Evolutionary conservation across 1,139 yeast species (phyloP).

Genomic region (Kurtzmaniella quercitrusa): DNA sequence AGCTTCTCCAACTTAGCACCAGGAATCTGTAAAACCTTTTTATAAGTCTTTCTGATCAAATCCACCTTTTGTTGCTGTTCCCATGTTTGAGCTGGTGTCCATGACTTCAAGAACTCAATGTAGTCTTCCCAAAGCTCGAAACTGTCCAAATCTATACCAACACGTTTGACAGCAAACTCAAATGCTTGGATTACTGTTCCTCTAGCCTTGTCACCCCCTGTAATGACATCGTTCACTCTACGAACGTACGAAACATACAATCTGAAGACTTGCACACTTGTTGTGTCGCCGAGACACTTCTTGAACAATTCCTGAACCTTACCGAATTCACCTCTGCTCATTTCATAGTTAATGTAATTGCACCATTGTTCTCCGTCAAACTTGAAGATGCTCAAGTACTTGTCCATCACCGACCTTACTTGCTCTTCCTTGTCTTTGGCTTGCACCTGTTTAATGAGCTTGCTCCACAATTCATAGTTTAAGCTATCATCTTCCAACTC

Average conservation of each 20-base stretch:
- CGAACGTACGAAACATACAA: conserved; percentile 76
- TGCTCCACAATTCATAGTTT: conserved; percentile 56
- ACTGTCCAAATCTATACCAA: conserved; percentile 74
- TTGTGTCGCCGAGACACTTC: conserved; percentile 55
- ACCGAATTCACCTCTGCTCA: conserved; percentile 64
- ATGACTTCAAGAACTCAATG: conserved; percentile 68
- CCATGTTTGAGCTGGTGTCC: conserved; percentile 81
- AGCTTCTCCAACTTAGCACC: conserved; percentile 67
- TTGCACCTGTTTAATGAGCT: conserved; percentile 51
- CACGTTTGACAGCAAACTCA: conserved; percentile 74
- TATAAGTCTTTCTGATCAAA: conserved; percentile 69
- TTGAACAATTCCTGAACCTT: conserved; percentile 64
- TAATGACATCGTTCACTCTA: conserved; percentile 70
- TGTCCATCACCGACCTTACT: conserved; percentile 55
- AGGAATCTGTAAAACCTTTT: conserved; percentile 68
- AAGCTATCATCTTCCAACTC: conserved; percentile 52
- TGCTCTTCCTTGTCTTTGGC: conserved; percentile 62
- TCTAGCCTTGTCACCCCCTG: conserved; percentile 84
- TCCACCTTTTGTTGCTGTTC: conserved; percentile 85
- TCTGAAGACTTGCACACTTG: conserved; percentile 66
- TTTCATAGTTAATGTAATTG: conserved; percentile 64
- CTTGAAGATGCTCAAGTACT: conserved; percentile 63
- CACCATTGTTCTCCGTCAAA: conserved; percentile 69
- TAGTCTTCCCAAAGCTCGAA: conserved; percentile 81
- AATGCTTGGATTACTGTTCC: conserved; percentile 75